Conservation (phyloP, 495 filamentous ascomycete genomes). For the Annulohypoxylon moriforme region DNA sequence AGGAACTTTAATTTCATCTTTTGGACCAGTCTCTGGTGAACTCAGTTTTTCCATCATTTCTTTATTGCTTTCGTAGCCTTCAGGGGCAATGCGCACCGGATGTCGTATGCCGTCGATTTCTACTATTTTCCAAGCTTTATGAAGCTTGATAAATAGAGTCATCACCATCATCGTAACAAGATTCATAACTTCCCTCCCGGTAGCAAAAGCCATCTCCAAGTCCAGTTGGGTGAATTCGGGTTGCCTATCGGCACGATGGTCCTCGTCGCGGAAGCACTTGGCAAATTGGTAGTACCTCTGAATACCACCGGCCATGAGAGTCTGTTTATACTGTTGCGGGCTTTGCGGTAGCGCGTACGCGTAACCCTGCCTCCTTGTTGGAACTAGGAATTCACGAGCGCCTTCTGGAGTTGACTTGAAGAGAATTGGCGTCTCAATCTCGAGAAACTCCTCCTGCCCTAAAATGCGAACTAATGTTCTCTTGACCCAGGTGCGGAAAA, state of each 20-base stretch:
- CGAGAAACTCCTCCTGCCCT: conserved; percentile 67
- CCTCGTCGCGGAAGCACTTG: conserved; percentile 94
- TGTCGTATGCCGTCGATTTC: conserved; percentile 18
- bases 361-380: conserved; percentile 75
- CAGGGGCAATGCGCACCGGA: conserved; percentile 9
- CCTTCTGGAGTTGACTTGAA: conserved; percentile 99
- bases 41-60: background rate
- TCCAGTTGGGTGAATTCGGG: conserved; percentile 99
- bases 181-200: conserved; percentile 69
- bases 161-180: background rate
- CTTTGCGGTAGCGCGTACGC: conserved; percentile 95
- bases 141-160: background rate
- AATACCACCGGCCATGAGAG: conserved; percentile 92
- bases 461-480: conserved; percentile 65
- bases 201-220: conserved; percentile 89
- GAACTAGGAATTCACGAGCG: conserved; percentile 94
- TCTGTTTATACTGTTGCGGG: conserved; percentile 98
- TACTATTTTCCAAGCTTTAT: background rate
- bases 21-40: background rate
- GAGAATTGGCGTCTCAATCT: conserved; percentile 91
- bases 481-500: conserved; percentile 66
- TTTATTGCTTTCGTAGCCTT: too few species aligned
- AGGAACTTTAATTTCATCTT: background rate
- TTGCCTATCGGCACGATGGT: conserved; percentile 90
- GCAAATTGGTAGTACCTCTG: conserved; percentile 90